phyloP scores from a whole-genome alignment of 2,329 filamentous ascomycete genomes.

The Xylariaceae sp. region DNA sequence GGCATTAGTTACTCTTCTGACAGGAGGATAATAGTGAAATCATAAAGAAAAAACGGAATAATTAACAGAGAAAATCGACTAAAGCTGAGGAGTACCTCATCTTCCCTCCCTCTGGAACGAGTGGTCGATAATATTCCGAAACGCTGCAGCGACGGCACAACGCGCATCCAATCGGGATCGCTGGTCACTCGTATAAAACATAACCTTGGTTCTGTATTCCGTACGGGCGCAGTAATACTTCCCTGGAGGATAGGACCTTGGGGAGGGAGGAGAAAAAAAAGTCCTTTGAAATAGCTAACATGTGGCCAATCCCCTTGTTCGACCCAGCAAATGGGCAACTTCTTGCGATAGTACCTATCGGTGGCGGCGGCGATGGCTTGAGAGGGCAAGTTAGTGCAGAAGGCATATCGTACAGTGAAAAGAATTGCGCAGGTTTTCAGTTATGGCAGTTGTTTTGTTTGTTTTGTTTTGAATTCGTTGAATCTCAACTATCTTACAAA shows the following conservation, averaged over 20 bases:
- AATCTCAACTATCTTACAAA: too few species aligned
- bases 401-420: too few species aligned
- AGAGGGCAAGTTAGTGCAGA: too few species aligned
- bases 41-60: not conserved
- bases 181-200: not conserved
- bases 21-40: not conserved
- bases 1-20: not conserved
- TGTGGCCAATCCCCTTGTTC: not conserved
- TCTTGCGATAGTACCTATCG: too few species aligned
- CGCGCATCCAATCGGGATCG: not conserved
- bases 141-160: not conserved
- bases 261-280: not conserved
- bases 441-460: too few species aligned
- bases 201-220: not conserved
- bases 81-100: not conserved
- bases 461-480: too few species aligned
- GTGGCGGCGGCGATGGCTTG: too few species aligned
- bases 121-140: not conserved
- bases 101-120: not conserved
- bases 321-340: not conserved
- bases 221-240: too few species aligned
- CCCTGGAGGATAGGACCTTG: too few species aligned
- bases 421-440: too few species aligned
- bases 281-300: not conserved
- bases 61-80: not conserved